Evolutionary conservation across 495 filamentous ascomycete genomes (phyloP), one percentile per base, ranked within the genome.

Genomic region (Chaetomium cochliodes): DNA sequence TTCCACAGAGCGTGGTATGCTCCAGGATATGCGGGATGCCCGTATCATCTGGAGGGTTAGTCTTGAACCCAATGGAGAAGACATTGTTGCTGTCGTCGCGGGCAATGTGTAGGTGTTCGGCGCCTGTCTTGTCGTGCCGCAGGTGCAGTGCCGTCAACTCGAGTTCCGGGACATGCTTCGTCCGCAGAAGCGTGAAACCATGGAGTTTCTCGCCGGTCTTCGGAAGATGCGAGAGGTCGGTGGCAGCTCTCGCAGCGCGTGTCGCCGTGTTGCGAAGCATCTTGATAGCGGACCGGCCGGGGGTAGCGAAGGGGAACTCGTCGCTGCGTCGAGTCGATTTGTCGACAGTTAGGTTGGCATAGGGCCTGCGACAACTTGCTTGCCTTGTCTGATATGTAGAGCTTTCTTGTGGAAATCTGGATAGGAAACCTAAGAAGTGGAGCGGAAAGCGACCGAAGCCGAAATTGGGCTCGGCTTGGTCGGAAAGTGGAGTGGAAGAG

Each of bases 61-160:
- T 98, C 84, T 97, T 97, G 85, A 98, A 98, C 7, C 92, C 93
- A 69, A 97, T 92, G 9, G 92, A 96, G 81, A 98, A 98, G 65
- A 97, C 96, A 90, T 98, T 98, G 77, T 98, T 98, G 80, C 89
- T 88, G 73, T 98, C 94, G 52, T 98, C 91, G 61, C 92, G 83
- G 0, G 90, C 94, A 66, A 98, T 86, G 80, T 98, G 94, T 33
- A 98, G 86, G 72, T 98, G 96, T 63, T 98, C 91, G 22, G 94
- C 93, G 62, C 92, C 90, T 7, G 94, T 98, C 79, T 90, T 92
- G 77, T 97, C 89, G 73, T 98, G 94, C 64, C 87, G 87, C 67
- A 98, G 80, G 64, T 94, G 90, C 44, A 97, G 77, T 4, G 96
- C 96, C 3, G 93, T 93, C 61, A 98, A 77, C 73, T 97, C 92